Percentiles rank a stretch among this genome's conserved stretches.
phyloP scores from a whole-genome alignment of 2,329 filamentous ascomycete species.

The Pestalotiopsis sp. region DNA sequence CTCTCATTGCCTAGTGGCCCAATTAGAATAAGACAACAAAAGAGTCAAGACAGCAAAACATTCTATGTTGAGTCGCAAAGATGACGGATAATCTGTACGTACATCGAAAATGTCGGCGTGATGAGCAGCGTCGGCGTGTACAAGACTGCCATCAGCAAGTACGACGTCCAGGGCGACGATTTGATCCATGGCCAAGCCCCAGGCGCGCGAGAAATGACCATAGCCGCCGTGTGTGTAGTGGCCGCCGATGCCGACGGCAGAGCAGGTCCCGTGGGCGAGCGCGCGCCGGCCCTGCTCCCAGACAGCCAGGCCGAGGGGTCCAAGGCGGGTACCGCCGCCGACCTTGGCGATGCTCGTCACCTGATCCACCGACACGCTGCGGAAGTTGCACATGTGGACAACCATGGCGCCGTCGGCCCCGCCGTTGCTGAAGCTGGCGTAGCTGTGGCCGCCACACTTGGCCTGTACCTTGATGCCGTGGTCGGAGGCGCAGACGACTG shows the following conservation, averaged over 20 bases:
- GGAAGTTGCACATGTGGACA: conserved; percentile 36
- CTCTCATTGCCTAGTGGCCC: conserved; percentile 38
- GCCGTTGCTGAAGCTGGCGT: conserved; percentile 47
- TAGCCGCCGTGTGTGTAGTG: conserved; percentile 51
- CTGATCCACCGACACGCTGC: conserved; percentile 22
- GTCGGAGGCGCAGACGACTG: conserved; percentile 42
- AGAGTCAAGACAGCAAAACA: neutral
- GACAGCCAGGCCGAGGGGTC: conserved; percentile 42
- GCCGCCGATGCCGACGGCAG: conserved; percentile 47
- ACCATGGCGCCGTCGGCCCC: conserved; percentile 36
- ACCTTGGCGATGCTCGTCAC: conserved; percentile 34
- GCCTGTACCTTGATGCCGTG: conserved; percentile 48
- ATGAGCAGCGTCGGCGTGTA: conserved; percentile 18
- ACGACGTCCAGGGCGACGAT: conserved; percentile 52
- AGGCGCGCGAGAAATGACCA: conserved; percentile 46
- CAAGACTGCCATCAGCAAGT: conserved; percentile 32
- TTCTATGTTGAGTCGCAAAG: neutral
- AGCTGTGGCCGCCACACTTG: conserved; percentile 52
- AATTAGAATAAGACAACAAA: neutral
- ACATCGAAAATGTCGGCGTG: conserved; percentile 32
- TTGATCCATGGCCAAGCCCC: conserved; percentile 54
- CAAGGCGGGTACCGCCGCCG: conserved; percentile 44
- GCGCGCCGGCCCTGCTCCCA: conserved; percentile 38
- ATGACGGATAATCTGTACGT: conserved; percentile 14
- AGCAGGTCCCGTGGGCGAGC: conserved; percentile 47